These are phyloP conservation scores for Lentinula boryana DNA, from an alignment of 768 basidiomycete species.

Conservation along the genomic window DNA sequence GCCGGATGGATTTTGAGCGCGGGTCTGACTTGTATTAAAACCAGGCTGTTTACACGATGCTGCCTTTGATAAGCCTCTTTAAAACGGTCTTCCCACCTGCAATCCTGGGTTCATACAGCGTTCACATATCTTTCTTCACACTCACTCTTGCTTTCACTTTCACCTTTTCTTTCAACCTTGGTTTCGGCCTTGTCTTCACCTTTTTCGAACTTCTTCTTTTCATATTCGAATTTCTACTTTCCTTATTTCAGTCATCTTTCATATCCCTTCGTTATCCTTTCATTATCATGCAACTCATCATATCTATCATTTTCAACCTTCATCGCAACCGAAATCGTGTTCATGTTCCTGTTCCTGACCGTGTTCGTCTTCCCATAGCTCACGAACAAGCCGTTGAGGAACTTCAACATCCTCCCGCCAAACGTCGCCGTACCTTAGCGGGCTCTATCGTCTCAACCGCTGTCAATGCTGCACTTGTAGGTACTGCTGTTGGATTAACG, in stretches of 20 bases:
- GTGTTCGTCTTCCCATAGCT: slow-evolving; percentile 41
- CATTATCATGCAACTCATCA: slow-evolving; percentile 9
- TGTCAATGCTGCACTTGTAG: slow-evolving; percentile 79
- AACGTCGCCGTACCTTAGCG: slow-evolving; percentile 76
- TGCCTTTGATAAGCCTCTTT: background rate
- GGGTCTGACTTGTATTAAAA: background rate
- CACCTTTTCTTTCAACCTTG: background rate
- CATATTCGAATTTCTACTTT: slow-evolving; percentile 6
- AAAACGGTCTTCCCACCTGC: background rate
- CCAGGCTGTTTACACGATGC: background rate
- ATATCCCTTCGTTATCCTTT: slow-evolving; percentile 11
- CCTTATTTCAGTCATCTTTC: slow-evolving; percentile 2
- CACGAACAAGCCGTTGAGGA: background rate
- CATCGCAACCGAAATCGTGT: background rate
- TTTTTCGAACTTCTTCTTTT: slow-evolving; percentile 6
- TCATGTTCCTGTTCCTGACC: background rate
- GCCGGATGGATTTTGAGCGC: background rate
- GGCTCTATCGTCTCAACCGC: slow-evolving; percentile 82
- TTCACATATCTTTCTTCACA: background rate
- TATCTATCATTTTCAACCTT: slow-evolving; percentile 24
- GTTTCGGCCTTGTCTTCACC: slow-evolving; percentile 2
- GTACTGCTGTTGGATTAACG: slow-evolving; percentile 81
- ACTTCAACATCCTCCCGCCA: slow-evolving; percentile 45
- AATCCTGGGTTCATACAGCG: background rate
- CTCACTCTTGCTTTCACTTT: background rate